These are phyloP conservation scores for Diplodia sapinea DNA, from an alignment of 2,329 filamentous ascomycete genomes.

Conservation along the genomic window DNA sequence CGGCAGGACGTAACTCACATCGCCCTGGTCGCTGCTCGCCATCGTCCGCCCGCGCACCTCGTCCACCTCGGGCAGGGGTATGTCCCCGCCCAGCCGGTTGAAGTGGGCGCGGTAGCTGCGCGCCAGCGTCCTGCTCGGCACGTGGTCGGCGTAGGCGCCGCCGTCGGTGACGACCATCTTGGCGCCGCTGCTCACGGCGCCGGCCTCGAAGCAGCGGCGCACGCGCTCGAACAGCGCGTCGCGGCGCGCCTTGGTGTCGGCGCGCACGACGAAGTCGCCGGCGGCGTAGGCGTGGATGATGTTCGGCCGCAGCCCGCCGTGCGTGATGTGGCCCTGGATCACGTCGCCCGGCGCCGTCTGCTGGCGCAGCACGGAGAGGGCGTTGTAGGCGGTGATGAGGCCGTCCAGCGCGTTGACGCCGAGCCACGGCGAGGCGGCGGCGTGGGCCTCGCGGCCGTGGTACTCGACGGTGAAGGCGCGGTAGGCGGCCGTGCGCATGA, in stretches of 20 bases:
- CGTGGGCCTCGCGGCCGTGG: constrained; percentile 49
- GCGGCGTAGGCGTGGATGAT: constrained; percentile 51
- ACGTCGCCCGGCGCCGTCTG: constrained; percentile 50
- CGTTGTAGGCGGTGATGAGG: constrained; percentile 34
- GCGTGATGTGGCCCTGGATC: constrained; percentile 44
- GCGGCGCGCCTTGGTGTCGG: constrained; percentile 39
- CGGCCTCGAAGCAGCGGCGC: constrained; percentile 54
- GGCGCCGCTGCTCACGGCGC: constrained; percentile 58
- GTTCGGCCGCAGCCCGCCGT: constrained; percentile 43
- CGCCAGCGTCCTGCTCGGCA: constrained; percentile 60
- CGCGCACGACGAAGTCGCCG: constrained; percentile 48
- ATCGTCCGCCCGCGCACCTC: constrained; percentile 52
- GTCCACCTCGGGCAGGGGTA: constrained; percentile 50
- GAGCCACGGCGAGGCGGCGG: constrained; percentile 44
- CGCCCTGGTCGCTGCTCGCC: constrained; percentile 66
- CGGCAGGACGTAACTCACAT: constrained; percentile 64
- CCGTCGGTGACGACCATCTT: constrained; percentile 52
- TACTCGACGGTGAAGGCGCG: constrained; percentile 58
- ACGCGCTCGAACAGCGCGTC: constrained; percentile 43
- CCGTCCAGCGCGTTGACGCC: constrained; percentile 45
- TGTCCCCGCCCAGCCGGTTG: constrained; percentile 43
- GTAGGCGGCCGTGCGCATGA: constrained; percentile 61
- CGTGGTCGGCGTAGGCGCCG: constrained; percentile 60
- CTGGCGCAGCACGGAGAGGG: constrained; percentile 47
- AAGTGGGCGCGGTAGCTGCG: constrained; percentile 35